Percentiles rank a stretch among this genome's conserved stretches.
These are phyloP conservation scores for Poteriospumella lacustris DNA, from an alignment of 108 stramenopile genomes.

Conservation along the genomic window DNA sequence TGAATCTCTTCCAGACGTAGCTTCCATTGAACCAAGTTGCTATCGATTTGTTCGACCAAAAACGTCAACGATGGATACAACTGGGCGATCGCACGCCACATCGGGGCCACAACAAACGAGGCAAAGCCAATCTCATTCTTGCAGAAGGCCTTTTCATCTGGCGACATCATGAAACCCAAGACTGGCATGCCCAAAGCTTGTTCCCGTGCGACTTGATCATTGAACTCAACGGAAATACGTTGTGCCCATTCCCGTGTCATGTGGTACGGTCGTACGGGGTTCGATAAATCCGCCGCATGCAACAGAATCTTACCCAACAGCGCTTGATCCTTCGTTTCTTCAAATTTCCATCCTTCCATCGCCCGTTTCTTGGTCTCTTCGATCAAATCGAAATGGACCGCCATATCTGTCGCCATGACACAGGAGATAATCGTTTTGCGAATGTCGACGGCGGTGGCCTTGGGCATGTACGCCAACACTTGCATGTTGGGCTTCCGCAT, in stretches of 20 bases:
- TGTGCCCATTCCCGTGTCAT: slow-evolving; percentile 30
- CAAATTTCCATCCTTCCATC: slow-evolving; percentile 6
- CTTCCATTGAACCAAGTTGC: neutral
- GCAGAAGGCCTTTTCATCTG: neutral
- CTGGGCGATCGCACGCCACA: slow-evolving; percentile 14
- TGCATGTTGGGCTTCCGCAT: slow-evolving; percentile 43
- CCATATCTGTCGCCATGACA: slow-evolving; percentile 44
- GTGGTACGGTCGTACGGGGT: slow-evolving; percentile 33
- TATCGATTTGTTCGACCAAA: neutral
- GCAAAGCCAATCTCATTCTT: slow-evolving; percentile 28
- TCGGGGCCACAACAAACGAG: slow-evolving; percentile 18
- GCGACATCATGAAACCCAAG: slow-evolving; percentile 28
- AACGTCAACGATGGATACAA: neutral
- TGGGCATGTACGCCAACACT: slow-evolving; percentile 40
- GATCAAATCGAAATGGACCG: slow-evolving; percentile 39
- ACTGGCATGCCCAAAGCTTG: slow-evolving; percentile 31
- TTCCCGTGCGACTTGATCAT: slow-evolving; percentile 38
- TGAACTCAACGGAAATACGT: slow-evolving; percentile 36
- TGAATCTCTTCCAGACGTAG: neutral
- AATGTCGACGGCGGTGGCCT: slow-evolving; percentile 41
- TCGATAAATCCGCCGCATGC: slow-evolving; percentile 44
- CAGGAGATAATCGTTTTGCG: slow-evolving; percentile 33
- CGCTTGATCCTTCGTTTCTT: neutral
- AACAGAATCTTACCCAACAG: slow-evolving; percentile 26
- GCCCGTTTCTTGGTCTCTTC: slow-evolving; percentile 24